Conservation (phyloP, 2,329 filamentous ascomycete species). For the Immersiporthe knoxdaviesiana region DNA sequence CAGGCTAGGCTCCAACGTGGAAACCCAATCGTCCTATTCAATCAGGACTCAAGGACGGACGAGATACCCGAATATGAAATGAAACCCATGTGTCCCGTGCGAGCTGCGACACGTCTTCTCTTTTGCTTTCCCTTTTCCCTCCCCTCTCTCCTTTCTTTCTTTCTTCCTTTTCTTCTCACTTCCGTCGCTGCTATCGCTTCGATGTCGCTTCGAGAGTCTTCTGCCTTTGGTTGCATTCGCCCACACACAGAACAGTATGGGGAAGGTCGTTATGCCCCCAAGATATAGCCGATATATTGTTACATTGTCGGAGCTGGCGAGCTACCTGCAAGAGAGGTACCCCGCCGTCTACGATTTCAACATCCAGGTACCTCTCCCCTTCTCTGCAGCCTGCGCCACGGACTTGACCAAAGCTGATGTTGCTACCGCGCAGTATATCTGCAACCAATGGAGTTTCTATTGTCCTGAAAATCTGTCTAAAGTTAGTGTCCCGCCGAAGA, state of each 20-base stretch:
- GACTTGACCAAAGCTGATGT: neutral
- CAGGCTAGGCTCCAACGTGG: neutral
- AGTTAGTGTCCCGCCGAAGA: conserved; percentile 8
- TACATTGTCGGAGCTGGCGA: conserved; percentile 11
- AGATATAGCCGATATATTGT: conserved; percentile 25
- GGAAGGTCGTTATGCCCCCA: conserved; percentile 22
- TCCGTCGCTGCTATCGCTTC: neutral
- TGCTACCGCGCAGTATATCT: conserved; percentile 17
- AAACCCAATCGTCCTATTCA: neutral
- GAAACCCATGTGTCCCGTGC: neutral
- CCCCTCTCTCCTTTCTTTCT: too few species aligned
- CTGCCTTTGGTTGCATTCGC: neutral
- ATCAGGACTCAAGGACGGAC: neutral
- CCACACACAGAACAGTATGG: conserved; percentile 9
- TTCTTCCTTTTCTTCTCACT: too few species aligned
- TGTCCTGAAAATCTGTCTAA: conserved; percentile 18
- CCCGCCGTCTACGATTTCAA: conserved; percentile 24
- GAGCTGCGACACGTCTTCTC: neutral
- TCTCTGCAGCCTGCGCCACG: neutral
- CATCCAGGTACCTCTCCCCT: conserved; percentile 15
- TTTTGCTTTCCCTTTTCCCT: too few species aligned
- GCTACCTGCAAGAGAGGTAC: conserved; percentile 19
- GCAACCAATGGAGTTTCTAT: conserved; percentile 29
- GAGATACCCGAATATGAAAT: neutral
- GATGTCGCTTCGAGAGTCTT: neutral